These are phyloP conservation scores for Rhodosorus marinus DNA, from an alignment of 23 red algal species.

Conservation along the genomic window DNA sequence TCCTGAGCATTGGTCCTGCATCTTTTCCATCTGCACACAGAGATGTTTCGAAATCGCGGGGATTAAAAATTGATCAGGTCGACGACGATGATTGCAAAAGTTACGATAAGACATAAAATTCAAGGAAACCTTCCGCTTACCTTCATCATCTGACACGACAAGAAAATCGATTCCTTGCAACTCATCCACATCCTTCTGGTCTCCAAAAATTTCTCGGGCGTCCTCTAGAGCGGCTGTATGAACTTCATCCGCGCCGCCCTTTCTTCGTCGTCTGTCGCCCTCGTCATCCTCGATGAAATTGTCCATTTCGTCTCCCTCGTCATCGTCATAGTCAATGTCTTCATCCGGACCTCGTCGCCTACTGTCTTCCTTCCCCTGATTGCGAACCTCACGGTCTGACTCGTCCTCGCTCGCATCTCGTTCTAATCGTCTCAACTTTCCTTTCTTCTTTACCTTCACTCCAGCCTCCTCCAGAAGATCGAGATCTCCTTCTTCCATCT, in stretches of 20 bases:
- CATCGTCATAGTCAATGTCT: slow-evolving; percentile 4
- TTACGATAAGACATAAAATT: too few species aligned
- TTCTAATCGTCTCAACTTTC: slow-evolving; percentile 11
- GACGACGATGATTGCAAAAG: neutral
- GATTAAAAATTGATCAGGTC: neutral
- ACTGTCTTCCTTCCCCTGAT: slow-evolving; percentile 12
- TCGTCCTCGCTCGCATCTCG: slow-evolving; percentile 35
- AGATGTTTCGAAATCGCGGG: too few species aligned
- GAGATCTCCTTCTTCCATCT: slow-evolving; percentile 57
- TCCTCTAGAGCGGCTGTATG: neutral
- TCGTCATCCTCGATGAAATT: slow-evolving; percentile 61
- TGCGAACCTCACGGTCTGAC: slow-evolving; percentile 12
- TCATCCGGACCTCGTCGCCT: slow-evolving; percentile 13
- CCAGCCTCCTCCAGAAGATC: slow-evolving; percentile 48
- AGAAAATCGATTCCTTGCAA: neutral
- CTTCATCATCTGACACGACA: neutral
- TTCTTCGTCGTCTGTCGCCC: slow-evolving; percentile 5
- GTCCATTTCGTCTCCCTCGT: slow-evolving; percentile 46
- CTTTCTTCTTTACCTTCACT: slow-evolving; percentile 22
- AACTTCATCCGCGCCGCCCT: neutral
- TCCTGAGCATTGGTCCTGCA: too few species aligned
- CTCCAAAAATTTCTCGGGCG: neutral
- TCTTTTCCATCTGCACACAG: too few species aligned
- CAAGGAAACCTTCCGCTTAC: neutral
- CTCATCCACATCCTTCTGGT: neutral